Evolutionary conservation across 2,329 filamentous ascomycete species (phyloP).

Genomic region (Phialophora tarda): DNA sequence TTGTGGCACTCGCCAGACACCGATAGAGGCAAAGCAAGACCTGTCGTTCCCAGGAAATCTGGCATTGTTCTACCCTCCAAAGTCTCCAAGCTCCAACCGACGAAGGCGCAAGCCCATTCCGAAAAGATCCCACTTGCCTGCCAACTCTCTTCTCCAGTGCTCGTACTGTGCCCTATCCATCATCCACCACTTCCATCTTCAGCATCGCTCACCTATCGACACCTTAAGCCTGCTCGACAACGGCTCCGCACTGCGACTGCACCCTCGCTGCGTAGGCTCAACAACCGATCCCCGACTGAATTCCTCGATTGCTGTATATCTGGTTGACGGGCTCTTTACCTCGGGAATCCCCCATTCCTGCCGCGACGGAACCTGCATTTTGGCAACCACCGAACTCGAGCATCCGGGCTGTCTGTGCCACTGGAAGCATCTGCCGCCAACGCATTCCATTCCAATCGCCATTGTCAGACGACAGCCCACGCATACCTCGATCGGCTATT

Average conservation of each 20-base stretch:
- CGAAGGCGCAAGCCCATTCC: neutral
- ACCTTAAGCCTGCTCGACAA: neutral
- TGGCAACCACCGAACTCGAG: constrained; percentile 16
- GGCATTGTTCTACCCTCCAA: constrained; percentile 1
- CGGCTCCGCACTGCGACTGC: neutral
- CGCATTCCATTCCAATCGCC: constrained; percentile 23
- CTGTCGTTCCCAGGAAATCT: constrained; percentile 3
- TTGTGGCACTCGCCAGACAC: constrained; percentile 7
- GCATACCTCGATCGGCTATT: constrained; percentile 13
- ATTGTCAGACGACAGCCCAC: constrained; percentile 4
- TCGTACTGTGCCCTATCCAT: neutral
- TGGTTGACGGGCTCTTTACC: neutral
- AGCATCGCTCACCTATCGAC: neutral
- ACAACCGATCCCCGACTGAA: neutral
- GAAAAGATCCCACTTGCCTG: constrained; percentile 3
- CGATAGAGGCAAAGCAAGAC: constrained; percentile 17
- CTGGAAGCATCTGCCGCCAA: constrained; percentile 21
- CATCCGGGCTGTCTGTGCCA: constrained; percentile 16
- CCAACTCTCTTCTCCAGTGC: constrained; percentile 1
- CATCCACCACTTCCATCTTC: neutral
- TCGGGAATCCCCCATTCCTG: constrained; percentile 1
- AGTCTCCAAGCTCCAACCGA: constrained; percentile 1
- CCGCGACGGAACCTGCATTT: constrained; percentile 14
- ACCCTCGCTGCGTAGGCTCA: neutral
- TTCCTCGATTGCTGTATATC: neutral